Evolutionary conservation across 176 grass and related monocot genomes (phyloP), one percentile per base, ranked within the genome.

Genomic region (Oryza australiensis): DNA sequence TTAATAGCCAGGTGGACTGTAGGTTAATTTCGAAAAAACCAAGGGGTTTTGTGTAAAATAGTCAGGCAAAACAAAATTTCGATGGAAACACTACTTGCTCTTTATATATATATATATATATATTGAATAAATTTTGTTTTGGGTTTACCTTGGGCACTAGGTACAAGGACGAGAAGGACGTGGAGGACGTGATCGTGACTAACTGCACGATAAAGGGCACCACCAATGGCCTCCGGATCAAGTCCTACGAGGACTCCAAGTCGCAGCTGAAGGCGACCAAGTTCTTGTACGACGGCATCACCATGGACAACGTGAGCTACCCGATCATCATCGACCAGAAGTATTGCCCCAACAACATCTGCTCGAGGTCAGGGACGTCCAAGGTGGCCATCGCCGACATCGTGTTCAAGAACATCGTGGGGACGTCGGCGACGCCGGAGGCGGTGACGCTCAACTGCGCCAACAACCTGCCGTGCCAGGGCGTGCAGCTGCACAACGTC

Each of bases 281-380:
- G 60, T 89, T 97, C 40, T 1, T 86, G 20, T 97, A 94, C 70
- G 74, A 97, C 59, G 59, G 85, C 13, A n/a, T 97, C n/a, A 69
- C 18, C 42, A 97, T 97, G 94, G 84, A 77, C 16, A 83, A 86
- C 74, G 94, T 97, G 55, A 75, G 66, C 10, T 91, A 34, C 80
- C 91, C 94, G 20, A 97, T 97, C 78, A 70, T 97, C 74, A 91
- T 94, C 63, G 91, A 97, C 71, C 94, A 97, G 77, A 87, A 97
- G 85, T 97, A 97, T 40, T 97, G 94, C 69, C 94, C 94, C 2
- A 82, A 81, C 83, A 74, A 87, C 80, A 79, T 88, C 64, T 93
- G 90, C 82, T 42, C 37, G 62, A 65, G 32, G 69, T 46, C 62
- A 23, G 64, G 80, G 18, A 71, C 22, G 0, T 93, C 94, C 38